Evolutionary conservation across 129 eudicot genomes (phyloP).

Genomic region (Smallanthus sonchifolius): DNA sequence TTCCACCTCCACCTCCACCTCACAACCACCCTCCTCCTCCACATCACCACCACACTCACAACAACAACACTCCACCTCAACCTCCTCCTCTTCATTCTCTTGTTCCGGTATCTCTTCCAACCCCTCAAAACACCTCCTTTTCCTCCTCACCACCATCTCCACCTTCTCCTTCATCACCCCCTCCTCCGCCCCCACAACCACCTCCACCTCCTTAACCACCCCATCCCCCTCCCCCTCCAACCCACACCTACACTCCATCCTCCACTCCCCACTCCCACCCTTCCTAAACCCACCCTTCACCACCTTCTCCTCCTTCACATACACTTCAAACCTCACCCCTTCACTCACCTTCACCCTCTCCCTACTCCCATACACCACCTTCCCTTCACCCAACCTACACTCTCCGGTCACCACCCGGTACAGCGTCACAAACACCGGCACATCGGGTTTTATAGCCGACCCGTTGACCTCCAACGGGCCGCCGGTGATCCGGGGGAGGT

Average conservation of each 20-base stretch:
- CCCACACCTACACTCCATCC: slow-evolving; percentile 52
- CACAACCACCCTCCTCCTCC: slow-evolving; percentile 30
- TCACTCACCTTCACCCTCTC: slow-evolving; percentile 55
- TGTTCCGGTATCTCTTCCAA: slow-evolving; percentile 18
- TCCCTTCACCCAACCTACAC: background rate
- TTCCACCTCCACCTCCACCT: slow-evolving; percentile 45
- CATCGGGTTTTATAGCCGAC: slow-evolving; percentile 47
- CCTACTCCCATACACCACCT: slow-evolving; percentile 40
- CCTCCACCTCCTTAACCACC: slow-evolving; percentile 41
- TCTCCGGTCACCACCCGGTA: slow-evolving; percentile 40
- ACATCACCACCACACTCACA: slow-evolving; percentile 15
- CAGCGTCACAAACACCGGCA: slow-evolving; percentile 64
- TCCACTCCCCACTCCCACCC: slow-evolving; percentile 54
- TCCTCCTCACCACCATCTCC: slow-evolving; percentile 39
- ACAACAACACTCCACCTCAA: slow-evolving; percentile 33
- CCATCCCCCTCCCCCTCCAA: slow-evolving; percentile 24
- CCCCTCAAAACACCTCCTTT: slow-evolving; percentile 25
- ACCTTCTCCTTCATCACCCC: slow-evolving; percentile 33
- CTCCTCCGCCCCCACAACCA: slow-evolving; percentile 54
- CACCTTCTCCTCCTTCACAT: slow-evolving; percentile 45
- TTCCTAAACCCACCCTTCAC: slow-evolving; percentile 59
- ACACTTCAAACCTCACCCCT: slow-evolving; percentile 69
- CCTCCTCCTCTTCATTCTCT: slow-evolving; percentile 39
- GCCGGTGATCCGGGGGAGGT: slow-evolving; percentile 72
- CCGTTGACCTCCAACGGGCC: slow-evolving; percentile 54